Base-by-base conservation (phyloP, 352 stramenopile species). In the Pythium myriotylum region DNA sequence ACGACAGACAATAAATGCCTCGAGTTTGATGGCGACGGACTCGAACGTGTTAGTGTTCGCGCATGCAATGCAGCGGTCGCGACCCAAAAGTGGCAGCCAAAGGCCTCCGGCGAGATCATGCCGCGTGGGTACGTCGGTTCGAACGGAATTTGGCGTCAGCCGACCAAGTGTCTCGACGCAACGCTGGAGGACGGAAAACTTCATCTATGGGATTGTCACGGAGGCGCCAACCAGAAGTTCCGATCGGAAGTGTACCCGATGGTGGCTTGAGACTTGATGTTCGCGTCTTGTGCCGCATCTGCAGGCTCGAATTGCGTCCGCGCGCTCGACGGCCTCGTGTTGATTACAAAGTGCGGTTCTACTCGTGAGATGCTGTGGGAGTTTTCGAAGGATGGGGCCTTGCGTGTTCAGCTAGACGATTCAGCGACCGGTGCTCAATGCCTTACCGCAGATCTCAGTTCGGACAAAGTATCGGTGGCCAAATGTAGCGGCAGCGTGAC, bases 321-420 rank as follows among this genome's bases (percentile, higher is more conserved):
- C 14, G 26, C 13, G 23, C 4, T 43, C 4, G 43, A 32, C n/a
- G 37, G 8, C 0, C 29, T 50, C 23, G 24, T 59, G 24, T 24
- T 26, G 3, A 32, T 59, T 13, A 26, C 23, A 39, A 51, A 51
- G 52, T 59, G 52, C 40, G 32, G 41, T 16, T 20, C 50, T 4
- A 49, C 50, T 14, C 20, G 35, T 16, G 50, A 58, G 23, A 58
- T 59, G 52, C 40, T 59, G 39, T 51, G 40, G 52, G 41, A 50
- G 26, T 51, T 42, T 22, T n/a, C 13, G 17, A 7, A 39, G 0
- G 43, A 59, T 19, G 37, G 37, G 22, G 39, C 50, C 33, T 27
- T 58, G 16, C n/a, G n/a, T n/a, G n/a, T n/a, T n/a, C 8, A 5
- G 14, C 10, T 45, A 5, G 50, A 58, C 23, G n/a, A n/a, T n/a